Evolutionary conservation across 805 yeast species (phyloP), one percentile per base, ranked within the genome.

Genomic region (Kregervanrija pseudodelftensis): DNA sequence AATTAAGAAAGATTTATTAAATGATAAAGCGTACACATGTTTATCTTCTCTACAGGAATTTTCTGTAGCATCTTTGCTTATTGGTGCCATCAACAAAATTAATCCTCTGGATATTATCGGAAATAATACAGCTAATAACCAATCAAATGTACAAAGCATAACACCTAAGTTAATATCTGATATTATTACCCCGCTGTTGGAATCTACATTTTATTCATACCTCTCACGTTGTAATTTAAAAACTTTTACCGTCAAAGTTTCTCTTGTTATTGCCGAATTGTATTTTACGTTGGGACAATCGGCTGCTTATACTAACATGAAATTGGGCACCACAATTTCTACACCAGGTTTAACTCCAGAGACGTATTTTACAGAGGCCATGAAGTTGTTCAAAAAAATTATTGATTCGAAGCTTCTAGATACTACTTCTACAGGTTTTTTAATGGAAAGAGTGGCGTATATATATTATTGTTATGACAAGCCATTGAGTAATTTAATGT

Each of bases 1-100:
- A 41, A 72, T 88, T 34, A 82, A 82, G 48, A 82, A 84, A 55
- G 96, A 90, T 59, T 82, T 82, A 52, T 68, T 77, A 35, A 75
- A 77, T 47, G 93, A 84, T 55, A 84, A 81, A 63, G 87, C 93
- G 1, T 87, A 93, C 88, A 66, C 72, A 11, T 79, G 83, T 54
- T 74, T 82, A 41, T 95, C 96, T 0, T 79, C 95, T 0, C 70
- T 84, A n/a, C 89, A 90, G 51, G 96, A 91, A 62, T 85, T 88
- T 84, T 81, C 86, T 53, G 85, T 90, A 0, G 69, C 82, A 1
- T 78, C 95, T 1, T 67, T 83, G 22, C 64, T 90, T 4, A 70
- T 91, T 63, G 89, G 70, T 5, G 57, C 68, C 11, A 69, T 69
- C 46, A 72, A 68, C 48, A 74, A 72, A 32, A 57, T 73, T 30